Evolutionary conservation across 2,329 filamentous ascomycete genomes (phyloP).

Genomic region (Dryadomyces quercivorus): DNA sequence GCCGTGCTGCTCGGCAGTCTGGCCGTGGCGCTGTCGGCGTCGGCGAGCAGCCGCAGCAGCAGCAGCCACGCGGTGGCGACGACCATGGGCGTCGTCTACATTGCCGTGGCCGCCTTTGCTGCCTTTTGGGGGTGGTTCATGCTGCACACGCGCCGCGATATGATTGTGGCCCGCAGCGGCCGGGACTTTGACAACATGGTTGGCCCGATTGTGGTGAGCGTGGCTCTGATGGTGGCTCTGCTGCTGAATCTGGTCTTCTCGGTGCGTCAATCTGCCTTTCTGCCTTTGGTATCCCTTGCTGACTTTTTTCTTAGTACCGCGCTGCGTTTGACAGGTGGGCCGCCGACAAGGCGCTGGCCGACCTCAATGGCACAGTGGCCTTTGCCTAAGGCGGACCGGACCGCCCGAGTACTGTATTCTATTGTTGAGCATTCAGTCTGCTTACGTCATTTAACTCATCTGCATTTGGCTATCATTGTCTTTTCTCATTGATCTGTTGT

Average conservation of each 20-base stretch:
- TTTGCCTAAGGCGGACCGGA: neutral
- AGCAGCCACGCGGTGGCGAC: slow-evolving; percentile 63
- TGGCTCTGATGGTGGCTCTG: slow-evolving; percentile 66
- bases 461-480: no score
- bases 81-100: slow-evolving; percentile 71
- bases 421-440: no score
- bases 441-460: no score
- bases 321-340: slow-evolving; percentile 12
- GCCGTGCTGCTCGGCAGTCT: slow-evolving; percentile 75
- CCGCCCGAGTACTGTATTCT: neutral
- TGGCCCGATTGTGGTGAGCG: slow-evolving; percentile 73
- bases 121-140: slow-evolving; percentile 81
- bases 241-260: slow-evolving; percentile 84
- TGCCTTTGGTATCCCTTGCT: neutral
- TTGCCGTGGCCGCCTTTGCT: slow-evolving; percentile 68
- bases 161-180: slow-evolving; percentile 78
- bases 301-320: slow-evolving; percentile 7
- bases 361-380: neutral
- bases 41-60: slow-evolving; percentile 35
- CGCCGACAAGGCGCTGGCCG: neutral
- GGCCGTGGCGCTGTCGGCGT: slow-evolving; percentile 77
- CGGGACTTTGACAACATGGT: slow-evolving; percentile 86
- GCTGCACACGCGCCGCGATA: slow-evolving; percentile 58
- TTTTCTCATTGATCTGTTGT: no score
- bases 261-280: slow-evolving; percentile 31